These are phyloP conservation scores for Viola odorata DNA, from an alignment of 345 rosid species.

Conservation along the genomic window DNA sequence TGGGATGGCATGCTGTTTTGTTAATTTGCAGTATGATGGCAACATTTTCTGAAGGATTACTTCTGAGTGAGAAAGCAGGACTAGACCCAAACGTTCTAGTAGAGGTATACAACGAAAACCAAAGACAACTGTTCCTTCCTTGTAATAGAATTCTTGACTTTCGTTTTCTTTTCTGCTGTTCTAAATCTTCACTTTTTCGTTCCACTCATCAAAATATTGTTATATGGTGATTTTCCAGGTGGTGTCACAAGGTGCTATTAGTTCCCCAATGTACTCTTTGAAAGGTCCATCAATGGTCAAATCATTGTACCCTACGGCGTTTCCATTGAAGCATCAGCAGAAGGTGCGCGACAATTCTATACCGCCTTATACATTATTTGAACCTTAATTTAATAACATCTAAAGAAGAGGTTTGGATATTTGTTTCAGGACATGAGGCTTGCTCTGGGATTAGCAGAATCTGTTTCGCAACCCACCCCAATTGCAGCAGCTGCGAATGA, in stretches of 20 bases:
- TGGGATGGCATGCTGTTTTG: conserved; percentile 9
- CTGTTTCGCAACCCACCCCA: conserved; percentile 81
- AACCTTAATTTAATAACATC: neutral
- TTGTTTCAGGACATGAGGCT: conserved; percentile 72
- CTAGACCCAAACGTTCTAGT: conserved; percentile 72
- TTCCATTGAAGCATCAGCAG: conserved; percentile 92
- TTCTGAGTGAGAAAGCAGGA: conserved; percentile 81
- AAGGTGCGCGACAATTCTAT: conserved; percentile 48
- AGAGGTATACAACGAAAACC: conserved; percentile 44
- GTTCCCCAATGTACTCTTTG: conserved; percentile 78
- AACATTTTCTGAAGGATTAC: conserved; percentile 79
- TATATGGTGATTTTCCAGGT: conserved; percentile 40
- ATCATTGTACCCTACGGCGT: conserved; percentile 73
- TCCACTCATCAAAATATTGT: too few species aligned
- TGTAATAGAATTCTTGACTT: neutral
- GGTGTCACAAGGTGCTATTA: conserved; percentile 82
- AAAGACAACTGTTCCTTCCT: neutral
- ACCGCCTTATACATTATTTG: neutral
- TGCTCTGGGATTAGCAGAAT: conserved; percentile 83
- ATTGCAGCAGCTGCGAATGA: conserved; percentile 90
- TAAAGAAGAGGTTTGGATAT: neutral
- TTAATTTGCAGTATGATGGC: conserved; percentile 81
- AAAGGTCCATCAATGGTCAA: conserved; percentile 87
- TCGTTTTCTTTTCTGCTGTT: too few species aligned
- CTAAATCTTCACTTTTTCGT: too few species aligned